A percentile compares a stretch with the other conserved stretches of the same genome.
Evolutionary conservation across 257 asterid genomes (phyloP).

Genomic region (Scutellaria barbata): DNA sequence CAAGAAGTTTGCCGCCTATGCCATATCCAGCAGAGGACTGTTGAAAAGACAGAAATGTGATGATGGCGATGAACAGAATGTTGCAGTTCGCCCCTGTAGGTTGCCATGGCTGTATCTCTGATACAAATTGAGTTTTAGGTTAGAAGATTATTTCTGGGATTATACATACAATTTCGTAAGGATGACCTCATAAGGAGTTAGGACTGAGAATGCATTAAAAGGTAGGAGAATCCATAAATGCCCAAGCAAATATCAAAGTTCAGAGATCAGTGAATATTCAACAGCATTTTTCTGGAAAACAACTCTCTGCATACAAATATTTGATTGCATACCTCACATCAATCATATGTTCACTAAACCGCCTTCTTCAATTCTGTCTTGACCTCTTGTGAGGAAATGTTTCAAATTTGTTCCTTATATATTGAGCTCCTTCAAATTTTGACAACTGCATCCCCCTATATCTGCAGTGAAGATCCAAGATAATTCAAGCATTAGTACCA

Average conservation of each 20-base stretch:
- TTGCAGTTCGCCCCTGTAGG: not conserved
- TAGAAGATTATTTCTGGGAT: not conserved
- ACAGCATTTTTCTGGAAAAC: not conserved
- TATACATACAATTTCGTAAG: not conserved
- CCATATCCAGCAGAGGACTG: not conserved
- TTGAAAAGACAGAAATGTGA: not conserved
- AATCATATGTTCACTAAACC: not conserved
- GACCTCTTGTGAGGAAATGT: not conserved
- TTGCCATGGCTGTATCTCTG: conserved; percentile 14
- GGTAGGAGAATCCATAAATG: not conserved
- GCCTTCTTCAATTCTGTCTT: not conserved
- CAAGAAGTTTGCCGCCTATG: no score
- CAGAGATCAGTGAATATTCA: not conserved
- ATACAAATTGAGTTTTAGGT: not conserved
- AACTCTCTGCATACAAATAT: not conserved
- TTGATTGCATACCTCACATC: conserved; percentile 1
- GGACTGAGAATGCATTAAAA: not conserved
- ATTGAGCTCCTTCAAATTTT: not conserved
- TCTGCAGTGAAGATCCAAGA: conserved; percentile 18
- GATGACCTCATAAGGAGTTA: not conserved
- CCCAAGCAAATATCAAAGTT: not conserved
- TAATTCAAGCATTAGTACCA: conserved; percentile 14
- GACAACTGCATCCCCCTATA: not conserved
- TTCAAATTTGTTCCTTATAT: not conserved
- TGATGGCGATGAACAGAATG: not conserved